Evolutionary conservation across 225 moss, liverwort and hornwort species (phyloP).

Genomic region (Thuidium tamariscinum): DNA sequence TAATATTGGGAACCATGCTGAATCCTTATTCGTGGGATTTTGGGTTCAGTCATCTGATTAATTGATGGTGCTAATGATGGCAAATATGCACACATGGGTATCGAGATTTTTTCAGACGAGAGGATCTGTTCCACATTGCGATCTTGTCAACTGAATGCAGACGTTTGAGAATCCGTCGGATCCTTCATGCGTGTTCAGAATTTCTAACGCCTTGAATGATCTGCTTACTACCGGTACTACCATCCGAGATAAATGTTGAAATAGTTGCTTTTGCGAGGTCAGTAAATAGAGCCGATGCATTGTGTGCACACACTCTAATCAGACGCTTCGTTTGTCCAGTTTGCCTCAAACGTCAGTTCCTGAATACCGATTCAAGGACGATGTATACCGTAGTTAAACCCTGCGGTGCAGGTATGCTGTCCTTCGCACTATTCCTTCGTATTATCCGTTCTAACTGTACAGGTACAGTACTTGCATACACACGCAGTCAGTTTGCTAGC

Average conservation of each 20-base stretch:
- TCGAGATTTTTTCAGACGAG: background rate
- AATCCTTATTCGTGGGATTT: no score
- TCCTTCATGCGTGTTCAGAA: background rate
- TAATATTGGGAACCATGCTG: no score
- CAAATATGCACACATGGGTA: background rate
- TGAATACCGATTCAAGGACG: background rate
- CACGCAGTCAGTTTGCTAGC: conserved; percentile 1
- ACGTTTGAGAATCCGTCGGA: background rate
- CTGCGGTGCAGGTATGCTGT: background rate
- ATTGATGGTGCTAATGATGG: background rate
- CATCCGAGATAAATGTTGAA: background rate
- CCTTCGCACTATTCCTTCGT: background rate
- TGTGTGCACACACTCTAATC: background rate
- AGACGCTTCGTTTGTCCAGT: background rate
- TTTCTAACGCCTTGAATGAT: background rate
- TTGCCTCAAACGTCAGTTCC: background rate
- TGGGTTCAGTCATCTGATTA: background rate
- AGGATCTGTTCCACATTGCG: background rate
- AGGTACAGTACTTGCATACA: background rate
- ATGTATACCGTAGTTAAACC: background rate
- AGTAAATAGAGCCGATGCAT: background rate
- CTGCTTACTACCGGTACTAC: background rate
- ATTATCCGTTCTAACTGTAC: background rate
- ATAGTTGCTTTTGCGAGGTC: background rate
- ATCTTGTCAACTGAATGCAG: background rate